phyloP scores from a whole-genome alignment of 1,139 yeast species.

The Taphrina flavorubra region DNA sequence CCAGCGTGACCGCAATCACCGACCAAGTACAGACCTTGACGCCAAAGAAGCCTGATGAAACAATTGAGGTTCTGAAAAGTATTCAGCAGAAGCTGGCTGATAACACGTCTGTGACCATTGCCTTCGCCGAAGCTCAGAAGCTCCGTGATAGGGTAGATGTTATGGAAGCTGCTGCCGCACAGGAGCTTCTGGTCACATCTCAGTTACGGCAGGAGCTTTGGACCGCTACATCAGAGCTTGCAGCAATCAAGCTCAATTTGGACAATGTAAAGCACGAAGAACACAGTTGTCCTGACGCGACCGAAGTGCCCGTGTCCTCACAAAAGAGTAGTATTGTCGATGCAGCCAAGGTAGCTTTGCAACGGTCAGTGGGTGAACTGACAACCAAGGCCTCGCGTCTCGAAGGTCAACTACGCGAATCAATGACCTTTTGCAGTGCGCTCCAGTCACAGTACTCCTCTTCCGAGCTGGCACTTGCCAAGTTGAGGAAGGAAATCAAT shows the following conservation, averaged over 20 bases:
- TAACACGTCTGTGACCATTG: background rate
- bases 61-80: slow-evolving; percentile 1
- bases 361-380: slow-evolving; percentile 29
- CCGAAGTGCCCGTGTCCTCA: background rate
- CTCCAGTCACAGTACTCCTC: slow-evolving; percentile 19
- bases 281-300: background rate
- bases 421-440: slow-evolving; percentile 26
- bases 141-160: background rate
- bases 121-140: background rate
- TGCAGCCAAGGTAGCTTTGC: slow-evolving; percentile 27
- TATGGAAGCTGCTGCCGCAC: background rate
- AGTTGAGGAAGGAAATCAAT: slow-evolving; percentile 17
- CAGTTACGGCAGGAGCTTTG: slow-evolving; percentile 18
- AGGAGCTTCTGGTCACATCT: slow-evolving; percentile 1
- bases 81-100: slow-evolving; percentile 10
- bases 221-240: slow-evolving; percentile 20
- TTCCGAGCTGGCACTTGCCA: slow-evolving; percentile 8
- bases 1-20: slow-evolving; percentile 6
- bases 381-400: slow-evolving; percentile 29
- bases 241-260: background rate
- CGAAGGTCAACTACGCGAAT: slow-evolving; percentile 33
- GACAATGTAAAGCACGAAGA: background rate
- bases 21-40: slow-evolving; percentile 10
- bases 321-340: slow-evolving; percentile 9
- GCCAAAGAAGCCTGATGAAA: background rate